Evolutionary conservation across 495 filamentous ascomycete species (phyloP).

Genomic region (Oidiodendron maius): DNA sequence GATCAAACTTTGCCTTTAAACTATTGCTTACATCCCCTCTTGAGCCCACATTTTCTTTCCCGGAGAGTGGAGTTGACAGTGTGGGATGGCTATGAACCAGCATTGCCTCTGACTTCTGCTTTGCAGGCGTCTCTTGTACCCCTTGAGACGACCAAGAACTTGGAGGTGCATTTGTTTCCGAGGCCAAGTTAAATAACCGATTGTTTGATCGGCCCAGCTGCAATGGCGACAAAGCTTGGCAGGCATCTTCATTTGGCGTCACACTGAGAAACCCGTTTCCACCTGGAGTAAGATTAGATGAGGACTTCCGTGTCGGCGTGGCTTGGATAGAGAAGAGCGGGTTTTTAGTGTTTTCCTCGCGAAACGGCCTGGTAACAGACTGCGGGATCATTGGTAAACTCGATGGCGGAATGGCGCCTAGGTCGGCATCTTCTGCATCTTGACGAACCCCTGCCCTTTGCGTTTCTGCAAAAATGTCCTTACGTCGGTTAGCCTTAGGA

Average conservation of each 20-base stretch:
- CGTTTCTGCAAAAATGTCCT: slow-evolving; percentile 32
- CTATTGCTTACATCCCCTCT: slow-evolving; percentile 18
- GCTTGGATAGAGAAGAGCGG: slow-evolving; percentile 14
- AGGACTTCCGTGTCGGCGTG: slow-evolving; percentile 15
- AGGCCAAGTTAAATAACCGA: slow-evolving; percentile 11
- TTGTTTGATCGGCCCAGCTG: slow-evolving; percentile 16
- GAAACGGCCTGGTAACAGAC: slow-evolving; percentile 14
- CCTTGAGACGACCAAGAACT: not conserved
- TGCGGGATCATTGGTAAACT: slow-evolving; percentile 23
- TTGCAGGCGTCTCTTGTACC: slow-evolving; percentile 19
- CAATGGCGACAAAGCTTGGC: slow-evolving; percentile 12
- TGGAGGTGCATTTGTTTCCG: slow-evolving; percentile 11
- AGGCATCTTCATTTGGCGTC: slow-evolving; percentile 2
- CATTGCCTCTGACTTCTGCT: slow-evolving; percentile 3
- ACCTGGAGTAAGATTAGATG: not conserved
- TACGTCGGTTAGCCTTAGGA: slow-evolving; percentile 53
- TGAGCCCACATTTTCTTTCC: slow-evolving; percentile 21
- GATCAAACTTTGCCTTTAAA: slow-evolving; percentile 7
- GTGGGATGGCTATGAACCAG: slow-evolving; percentile 10
- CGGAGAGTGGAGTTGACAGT: not conserved
- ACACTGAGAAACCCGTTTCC: not conserved
- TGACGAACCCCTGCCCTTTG: slow-evolving; percentile 11
- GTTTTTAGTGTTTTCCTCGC: slow-evolving; percentile 2
- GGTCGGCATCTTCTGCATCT: slow-evolving; percentile 16
- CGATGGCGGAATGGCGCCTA: slow-evolving; percentile 18